phyloP scores from a whole-genome alignment of 1,284 basidiomycete species.

The Fomitopsis pinicola region DNA sequence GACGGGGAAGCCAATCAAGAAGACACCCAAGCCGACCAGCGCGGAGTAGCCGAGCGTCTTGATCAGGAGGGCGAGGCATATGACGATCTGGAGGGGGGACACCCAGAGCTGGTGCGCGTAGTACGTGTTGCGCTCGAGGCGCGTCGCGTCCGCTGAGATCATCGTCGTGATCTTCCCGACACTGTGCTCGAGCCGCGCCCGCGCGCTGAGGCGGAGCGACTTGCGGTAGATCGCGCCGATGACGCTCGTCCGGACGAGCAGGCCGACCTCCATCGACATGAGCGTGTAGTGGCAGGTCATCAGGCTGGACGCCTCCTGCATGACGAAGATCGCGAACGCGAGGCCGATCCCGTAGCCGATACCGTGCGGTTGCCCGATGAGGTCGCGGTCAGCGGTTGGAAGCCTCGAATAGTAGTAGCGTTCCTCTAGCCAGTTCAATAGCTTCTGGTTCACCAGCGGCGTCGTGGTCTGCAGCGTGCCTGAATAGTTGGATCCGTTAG shows the following conservation, averaged over 20 bases:
- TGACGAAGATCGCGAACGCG: conserved; percentile 58
- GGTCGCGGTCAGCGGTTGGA: conserved; percentile 32
- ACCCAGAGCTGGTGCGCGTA: conserved; percentile 57
- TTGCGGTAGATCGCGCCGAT: conserved; percentile 72
- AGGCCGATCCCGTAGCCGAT: conserved; percentile 61
- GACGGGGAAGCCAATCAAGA: conserved; percentile 58
- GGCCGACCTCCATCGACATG: conserved; percentile 43
- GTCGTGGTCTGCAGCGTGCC: conserved; percentile 57
- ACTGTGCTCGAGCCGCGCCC: conserved; percentile 54
- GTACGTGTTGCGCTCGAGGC: conserved; percentile 44
- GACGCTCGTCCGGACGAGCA: conserved; percentile 50
- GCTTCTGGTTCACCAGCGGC: conserved; percentile 57
- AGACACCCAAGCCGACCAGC: conserved; percentile 64
- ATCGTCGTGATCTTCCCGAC: conserved; percentile 70
- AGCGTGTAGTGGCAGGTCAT: conserved; percentile 49
- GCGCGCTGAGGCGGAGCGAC: conserved; percentile 63
- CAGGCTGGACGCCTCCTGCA: conserved; percentile 62
- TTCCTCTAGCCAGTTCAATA: conserved; percentile 58
- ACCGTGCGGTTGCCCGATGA: conserved; percentile 36
- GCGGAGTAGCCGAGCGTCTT: conserved; percentile 66
- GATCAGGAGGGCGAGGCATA: conserved; percentile 64
- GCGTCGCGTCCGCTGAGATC: conserved; percentile 58
- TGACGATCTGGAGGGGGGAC: conserved; percentile 54
- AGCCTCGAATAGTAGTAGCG: conserved; percentile 45
- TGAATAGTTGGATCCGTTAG: conserved; percentile 16